Conservation (phyloP, 179 eudicot species). For the Gypsophila paniculata region DNA sequence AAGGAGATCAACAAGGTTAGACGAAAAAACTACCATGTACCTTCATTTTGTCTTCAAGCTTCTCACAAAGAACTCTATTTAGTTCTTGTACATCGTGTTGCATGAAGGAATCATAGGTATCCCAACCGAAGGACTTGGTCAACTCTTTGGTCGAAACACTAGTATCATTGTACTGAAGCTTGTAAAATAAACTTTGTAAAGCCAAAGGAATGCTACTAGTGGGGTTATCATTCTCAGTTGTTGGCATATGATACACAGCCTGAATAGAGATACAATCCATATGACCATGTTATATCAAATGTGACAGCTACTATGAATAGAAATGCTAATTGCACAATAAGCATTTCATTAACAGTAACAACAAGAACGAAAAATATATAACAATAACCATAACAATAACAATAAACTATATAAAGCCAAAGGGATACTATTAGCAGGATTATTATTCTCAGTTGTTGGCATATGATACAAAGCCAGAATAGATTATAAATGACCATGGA, state of each 20-base stretch:
- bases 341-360: background rate
- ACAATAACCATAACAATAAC: constrained; percentile 12
- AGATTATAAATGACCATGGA: constrained; percentile 11
- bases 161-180: constrained; percentile 69
- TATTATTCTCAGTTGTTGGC: constrained; percentile 86
- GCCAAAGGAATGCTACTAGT: constrained; percentile 76
- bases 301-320: background rate
- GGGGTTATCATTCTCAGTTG: constrained; percentile 76
- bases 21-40: constrained; percentile 23
- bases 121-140: constrained; percentile 89
- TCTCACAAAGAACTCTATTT: constrained; percentile 68
- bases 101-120: constrained; percentile 81
- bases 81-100: constrained; percentile 92
- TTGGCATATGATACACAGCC: constrained; percentile 92
- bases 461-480: constrained; percentile 79
- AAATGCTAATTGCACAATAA: constrained; percentile 16
- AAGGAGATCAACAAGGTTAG: constrained; percentile 1
- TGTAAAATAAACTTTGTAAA: constrained; percentile 73
- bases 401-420: constrained; percentile 76
- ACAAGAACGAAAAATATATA: background rate
- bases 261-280: constrained; percentile 30
- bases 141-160: constrained; percentile 79
- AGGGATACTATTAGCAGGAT: constrained; percentile 70
- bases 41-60: constrained; percentile 89
- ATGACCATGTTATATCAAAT: background rate